Percentiles rank a stretch among this genome's conserved stretches.
Evolutionary conservation across 805 yeast species (phyloP).

Genomic region (Cyberlindnera lachancei): DNA sequence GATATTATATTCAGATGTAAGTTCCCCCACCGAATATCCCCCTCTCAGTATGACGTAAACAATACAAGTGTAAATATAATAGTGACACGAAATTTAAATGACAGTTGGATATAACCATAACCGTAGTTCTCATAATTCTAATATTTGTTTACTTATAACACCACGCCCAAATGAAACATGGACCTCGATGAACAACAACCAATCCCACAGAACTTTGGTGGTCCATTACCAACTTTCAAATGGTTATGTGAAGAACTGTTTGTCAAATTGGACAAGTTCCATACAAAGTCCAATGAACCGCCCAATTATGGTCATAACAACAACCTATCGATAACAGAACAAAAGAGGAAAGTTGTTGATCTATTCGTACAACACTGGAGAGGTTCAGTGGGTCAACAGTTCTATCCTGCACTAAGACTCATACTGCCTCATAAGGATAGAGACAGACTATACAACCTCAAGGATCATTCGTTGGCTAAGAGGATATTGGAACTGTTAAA

Average conservation of each 20-base stretch:
- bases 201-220: conserved; percentile 12
- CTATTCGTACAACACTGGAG: conserved; percentile 46
- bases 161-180: no score
- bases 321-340: conserved; percentile 7
- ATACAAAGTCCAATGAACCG: no score
- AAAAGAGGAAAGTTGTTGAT: conserved; percentile 19
- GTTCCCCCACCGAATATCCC: no score
- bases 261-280: conserved; percentile 21
- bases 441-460: conserved; percentile 49
- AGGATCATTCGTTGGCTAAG: conserved; percentile 53
- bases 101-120: no score
- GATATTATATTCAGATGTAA: no score
- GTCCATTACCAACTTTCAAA: conserved; percentile 29
- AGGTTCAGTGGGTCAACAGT: conserved; percentile 47
- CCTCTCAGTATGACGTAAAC: no score
- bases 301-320: no score
- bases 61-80: no score
- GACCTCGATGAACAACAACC: no score
- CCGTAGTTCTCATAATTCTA: no score
- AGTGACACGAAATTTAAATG: no score
- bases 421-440: conserved; percentile 58
- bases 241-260: conserved; percentile 30
- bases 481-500: conserved; percentile 44
- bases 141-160: no score
- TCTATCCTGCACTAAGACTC: conserved; percentile 60